Conservation (phyloP, 148 eudicot species). For the Spergularia bocconei region DNA sequence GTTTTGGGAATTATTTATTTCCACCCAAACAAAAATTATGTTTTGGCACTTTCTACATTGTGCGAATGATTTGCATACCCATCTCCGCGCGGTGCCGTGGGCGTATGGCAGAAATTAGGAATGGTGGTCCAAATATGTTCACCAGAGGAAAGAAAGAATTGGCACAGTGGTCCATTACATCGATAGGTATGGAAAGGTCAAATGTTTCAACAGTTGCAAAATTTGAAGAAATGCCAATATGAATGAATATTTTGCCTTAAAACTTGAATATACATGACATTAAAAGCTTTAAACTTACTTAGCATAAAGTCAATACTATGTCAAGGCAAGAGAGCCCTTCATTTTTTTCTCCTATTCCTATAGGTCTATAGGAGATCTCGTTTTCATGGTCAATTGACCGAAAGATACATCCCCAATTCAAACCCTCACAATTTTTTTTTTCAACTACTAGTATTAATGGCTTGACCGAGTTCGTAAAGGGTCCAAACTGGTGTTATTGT, state of each 20-base stretch:
- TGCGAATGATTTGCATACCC: not conserved
- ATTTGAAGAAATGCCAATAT: not conserved
- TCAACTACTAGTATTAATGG: too few relatives aligned
- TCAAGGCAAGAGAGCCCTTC: too few relatives aligned
- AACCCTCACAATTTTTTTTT: too few relatives aligned
- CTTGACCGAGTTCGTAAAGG: too few relatives aligned
- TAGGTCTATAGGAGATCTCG: not conserved
- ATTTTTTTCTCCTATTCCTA: too few relatives aligned
- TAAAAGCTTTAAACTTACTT: too few relatives aligned
- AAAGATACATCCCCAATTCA: not conserved
- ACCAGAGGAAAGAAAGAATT: not conserved
- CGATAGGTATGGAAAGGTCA: constrained; percentile 9
- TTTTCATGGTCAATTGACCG: not conserved
- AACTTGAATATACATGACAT: not conserved
- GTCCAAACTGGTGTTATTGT: too few relatives aligned
- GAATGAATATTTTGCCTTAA: constrained; percentile 1
- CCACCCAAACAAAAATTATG: not conserved
- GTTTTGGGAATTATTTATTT: not conserved
- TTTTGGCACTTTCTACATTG: not conserved
- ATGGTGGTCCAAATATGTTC: constrained; percentile 15
- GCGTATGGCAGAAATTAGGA: not conserved
- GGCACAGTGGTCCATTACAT: constrained; percentile 9
- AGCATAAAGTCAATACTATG: too few relatives aligned
- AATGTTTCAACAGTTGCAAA: constrained; percentile 8
- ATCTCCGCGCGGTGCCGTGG: not conserved